phyloP scores from a whole-genome alignment of 108 stramenopile species.

The Cylindrotheca fusiformis region DNA sequence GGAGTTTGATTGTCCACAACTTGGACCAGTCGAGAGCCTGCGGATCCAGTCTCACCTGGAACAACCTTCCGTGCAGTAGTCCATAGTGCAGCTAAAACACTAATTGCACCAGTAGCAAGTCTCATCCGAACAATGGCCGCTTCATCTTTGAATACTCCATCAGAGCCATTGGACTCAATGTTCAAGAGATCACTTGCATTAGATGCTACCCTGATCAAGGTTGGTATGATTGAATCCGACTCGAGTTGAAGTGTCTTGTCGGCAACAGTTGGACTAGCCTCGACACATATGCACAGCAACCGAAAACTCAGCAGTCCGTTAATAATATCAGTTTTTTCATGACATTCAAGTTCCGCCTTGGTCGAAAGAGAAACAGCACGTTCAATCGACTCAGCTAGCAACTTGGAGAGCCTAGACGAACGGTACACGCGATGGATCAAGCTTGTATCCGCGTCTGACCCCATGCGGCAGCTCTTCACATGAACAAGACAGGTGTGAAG shows the following conservation, averaged over 20 bases:
- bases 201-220: conserved; percentile 14
- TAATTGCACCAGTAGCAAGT: conserved; percentile 14
- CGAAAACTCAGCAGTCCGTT: conserved; percentile 21
- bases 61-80: conserved; percentile 2
- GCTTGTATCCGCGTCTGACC: conserved; percentile 8
- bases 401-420: conserved; percentile 9
- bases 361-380: conserved; percentile 1
- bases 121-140: conserved; percentile 16
- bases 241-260: conserved; percentile 14
- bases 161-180: not conserved
- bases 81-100: conserved; percentile 18
- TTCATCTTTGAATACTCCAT: conserved; percentile 12
- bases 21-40: not conserved
- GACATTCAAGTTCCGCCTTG: not conserved
- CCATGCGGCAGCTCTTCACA: conserved; percentile 1
- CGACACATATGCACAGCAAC: conserved; percentile 17
- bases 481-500: conserved; percentile 24
- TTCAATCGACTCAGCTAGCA: conserved; percentile 13
- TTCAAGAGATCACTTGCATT: not conserved
- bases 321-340: conserved; percentile 8
- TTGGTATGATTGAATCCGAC: conserved; percentile 3
- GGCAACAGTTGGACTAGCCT: conserved; percentile 14
- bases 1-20: conserved; percentile 3
- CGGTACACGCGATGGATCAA: conserved; percentile 9
- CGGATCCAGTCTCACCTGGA: conserved; percentile 4